Evolutionary conservation across 106 monocot species (phyloP).

Genomic region (Dendrobium officinale): DNA sequence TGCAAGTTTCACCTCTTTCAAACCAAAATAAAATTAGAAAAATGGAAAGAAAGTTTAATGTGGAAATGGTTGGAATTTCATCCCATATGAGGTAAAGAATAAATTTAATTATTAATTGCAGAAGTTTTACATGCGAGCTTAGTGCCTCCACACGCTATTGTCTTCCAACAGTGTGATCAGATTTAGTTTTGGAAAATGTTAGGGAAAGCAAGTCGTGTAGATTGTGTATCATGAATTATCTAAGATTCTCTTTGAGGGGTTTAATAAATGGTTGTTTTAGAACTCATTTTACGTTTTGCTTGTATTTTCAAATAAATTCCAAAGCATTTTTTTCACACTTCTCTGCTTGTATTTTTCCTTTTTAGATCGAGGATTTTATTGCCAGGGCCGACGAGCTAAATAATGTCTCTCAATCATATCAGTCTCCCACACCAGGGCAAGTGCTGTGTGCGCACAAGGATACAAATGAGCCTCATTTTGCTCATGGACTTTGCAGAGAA

Average conservation of each 20-base stretch:
- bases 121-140: neutral
- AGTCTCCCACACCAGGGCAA: constrained; percentile 34
- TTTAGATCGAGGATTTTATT: constrained; percentile 79
- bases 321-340: neutral
- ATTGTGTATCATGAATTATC: neutral
- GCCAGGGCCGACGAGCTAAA: constrained; percentile 46
- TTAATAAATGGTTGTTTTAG: neutral
- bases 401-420: constrained; percentile 16
- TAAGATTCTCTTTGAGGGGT: neutral
- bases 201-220: neutral
- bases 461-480: constrained; percentile 48
- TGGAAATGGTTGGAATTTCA: neutral
- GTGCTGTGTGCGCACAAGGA: constrained; percentile 76
- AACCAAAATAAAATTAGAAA: neutral
- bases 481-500: constrained; percentile 80
- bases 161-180: neutral
- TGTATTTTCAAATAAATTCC: neutral
- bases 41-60: neutral
- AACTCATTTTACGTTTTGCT: neutral
- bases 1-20: neutral
- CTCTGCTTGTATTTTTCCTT: neutral
- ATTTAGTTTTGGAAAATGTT: neutral
- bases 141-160: neutral
- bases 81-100: neutral
- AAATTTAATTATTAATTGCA: neutral